A percentile compares a stretch with the other conserved stretches of the same genome.
Conservation (phyloP, 106 monocot species). For the Dendrobium officinale region DNA sequence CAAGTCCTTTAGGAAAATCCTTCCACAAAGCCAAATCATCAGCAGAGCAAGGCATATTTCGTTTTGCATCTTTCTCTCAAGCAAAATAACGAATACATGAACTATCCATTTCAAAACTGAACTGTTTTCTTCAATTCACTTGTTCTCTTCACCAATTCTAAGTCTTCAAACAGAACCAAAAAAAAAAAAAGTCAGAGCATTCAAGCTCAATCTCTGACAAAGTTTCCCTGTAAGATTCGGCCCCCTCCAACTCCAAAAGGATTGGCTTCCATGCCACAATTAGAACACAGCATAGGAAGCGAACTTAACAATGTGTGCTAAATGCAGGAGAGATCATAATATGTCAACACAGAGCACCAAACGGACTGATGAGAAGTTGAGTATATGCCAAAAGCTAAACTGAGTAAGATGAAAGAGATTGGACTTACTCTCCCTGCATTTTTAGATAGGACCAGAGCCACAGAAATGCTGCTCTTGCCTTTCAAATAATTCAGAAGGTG, state of each 20-base stretch:
- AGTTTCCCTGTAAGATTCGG: background rate
- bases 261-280: background rate
- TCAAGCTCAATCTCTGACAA: background rate
- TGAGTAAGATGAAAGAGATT: background rate
- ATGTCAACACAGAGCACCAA: background rate
- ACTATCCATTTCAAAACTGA: background rate
- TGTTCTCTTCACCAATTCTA: background rate
- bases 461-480: no score
- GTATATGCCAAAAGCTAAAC: background rate
- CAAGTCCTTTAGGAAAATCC: conserved; percentile 59
- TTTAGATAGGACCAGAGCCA: no score
- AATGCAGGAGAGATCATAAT: background rate
- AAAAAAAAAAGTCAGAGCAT: background rate
- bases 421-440: no score
- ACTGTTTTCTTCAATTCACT: no score
- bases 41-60: conserved; percentile 23
- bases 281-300: background rate
- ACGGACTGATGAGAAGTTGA: background rate
- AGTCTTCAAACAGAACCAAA: no score
- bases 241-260: background rate
- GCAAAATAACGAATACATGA: no score
- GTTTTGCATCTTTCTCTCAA: conserved; percentile 12
- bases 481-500: no score
- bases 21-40: conserved; percentile 34
- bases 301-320: background rate